Percentiles rank a stretch among this genome's conserved stretches.
phyloP scores from a whole-genome alignment of 345 rosid genomes.

The Erysimum cheiranthoides region DNA sequence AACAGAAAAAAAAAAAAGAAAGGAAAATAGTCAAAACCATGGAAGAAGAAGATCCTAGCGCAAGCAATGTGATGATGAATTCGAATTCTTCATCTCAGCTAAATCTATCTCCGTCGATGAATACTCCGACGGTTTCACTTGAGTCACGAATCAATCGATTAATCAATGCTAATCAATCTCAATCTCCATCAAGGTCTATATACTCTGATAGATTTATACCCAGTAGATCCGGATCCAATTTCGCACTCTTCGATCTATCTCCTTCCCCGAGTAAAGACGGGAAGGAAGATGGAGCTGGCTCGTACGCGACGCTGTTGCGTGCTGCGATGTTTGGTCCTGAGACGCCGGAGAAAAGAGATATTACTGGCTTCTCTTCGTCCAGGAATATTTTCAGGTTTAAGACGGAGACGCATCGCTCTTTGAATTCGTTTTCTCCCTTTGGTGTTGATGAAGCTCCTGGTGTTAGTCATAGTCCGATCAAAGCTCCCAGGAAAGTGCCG shows the following conservation, averaged over 20 bases:
- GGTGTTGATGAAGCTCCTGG: slow-evolving; percentile 72
- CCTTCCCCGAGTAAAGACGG: slow-evolving; percentile 55
- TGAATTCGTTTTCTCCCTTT: slow-evolving; percentile 71
- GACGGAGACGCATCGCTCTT: slow-evolving; percentile 73
- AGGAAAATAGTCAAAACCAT: slow-evolving; percentile 41
- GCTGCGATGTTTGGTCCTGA: slow-evolving; percentile 83
- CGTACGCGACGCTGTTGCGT: slow-evolving; percentile 72
- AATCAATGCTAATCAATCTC: slow-evolving; percentile 69
- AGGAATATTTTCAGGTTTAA: slow-evolving; percentile 88
- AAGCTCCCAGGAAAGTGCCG: slow-evolving; percentile 85
- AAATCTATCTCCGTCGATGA: slow-evolving; percentile 59
- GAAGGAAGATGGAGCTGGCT: slow-evolving; percentile 73
- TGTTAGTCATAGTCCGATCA: slow-evolving; percentile 65
- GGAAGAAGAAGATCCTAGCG: slow-evolving; percentile 46
- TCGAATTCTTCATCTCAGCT: slow-evolving; percentile 44
- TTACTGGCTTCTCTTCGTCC: slow-evolving; percentile 44
- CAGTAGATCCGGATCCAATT: slow-evolving; percentile 91
- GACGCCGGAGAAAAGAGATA: slow-evolving; percentile 76
- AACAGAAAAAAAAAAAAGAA: background rate
- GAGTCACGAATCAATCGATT: slow-evolving; percentile 66
- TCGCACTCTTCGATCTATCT: slow-evolving; percentile 73
- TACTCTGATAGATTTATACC: slow-evolving; percentile 94
- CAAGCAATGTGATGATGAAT: slow-evolving; percentile 42
- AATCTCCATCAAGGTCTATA: slow-evolving; percentile 75
- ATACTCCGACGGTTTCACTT: slow-evolving; percentile 46